Evolutionary conservation across 345 rosid species (phyloP).

Genomic region (Nasturtium officinale): DNA sequence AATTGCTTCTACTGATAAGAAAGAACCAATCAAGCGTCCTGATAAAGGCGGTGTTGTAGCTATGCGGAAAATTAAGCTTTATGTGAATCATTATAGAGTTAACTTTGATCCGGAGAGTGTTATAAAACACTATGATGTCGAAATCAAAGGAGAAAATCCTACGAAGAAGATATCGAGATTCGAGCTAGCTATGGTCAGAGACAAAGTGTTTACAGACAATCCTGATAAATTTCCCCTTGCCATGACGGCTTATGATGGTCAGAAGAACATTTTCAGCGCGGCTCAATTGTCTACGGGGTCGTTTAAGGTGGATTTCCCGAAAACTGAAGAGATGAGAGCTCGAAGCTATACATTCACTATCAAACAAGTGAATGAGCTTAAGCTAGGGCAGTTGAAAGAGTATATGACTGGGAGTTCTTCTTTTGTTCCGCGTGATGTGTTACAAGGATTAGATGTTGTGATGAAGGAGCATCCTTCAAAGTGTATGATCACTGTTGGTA

Average conservation of each 20-base stretch:
- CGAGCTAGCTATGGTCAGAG: constrained; percentile 52
- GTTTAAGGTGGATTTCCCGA: constrained; percentile 48
- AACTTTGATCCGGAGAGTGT: constrained; percentile 51
- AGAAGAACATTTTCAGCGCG: constrained; percentile 81
- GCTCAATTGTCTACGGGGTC: constrained; percentile 55
- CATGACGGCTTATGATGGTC: constrained; percentile 82
- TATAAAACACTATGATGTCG: constrained; percentile 69
- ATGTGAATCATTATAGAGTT: constrained; percentile 69
- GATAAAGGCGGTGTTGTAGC: constrained; percentile 64
- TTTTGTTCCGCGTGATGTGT: constrained; percentile 63
- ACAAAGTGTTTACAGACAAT: constrained; percentile 56
- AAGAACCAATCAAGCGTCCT: constrained; percentile 57
- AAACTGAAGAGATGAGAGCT: constrained; percentile 50
- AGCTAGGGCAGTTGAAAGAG: constrained; percentile 59
- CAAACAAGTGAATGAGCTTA: constrained; percentile 68
- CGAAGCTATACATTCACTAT: constrained; percentile 48
- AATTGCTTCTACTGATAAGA: constrained; percentile 29
- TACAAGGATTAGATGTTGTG: constrained; percentile 91
- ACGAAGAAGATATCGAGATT: constrained; percentile 51
- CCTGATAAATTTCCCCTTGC: constrained; percentile 52
- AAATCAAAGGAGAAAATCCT: constrained; percentile 49
- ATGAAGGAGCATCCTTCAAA: constrained; percentile 83
- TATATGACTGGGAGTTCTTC: constrained; percentile 49
- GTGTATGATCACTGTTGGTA: constrained; percentile 67
- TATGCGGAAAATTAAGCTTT: constrained; percentile 47